Evolutionary conservation across 2,329 filamentous ascomycete genomes (phyloP).

Genomic region (Neoscytalidium dimidiatum): DNA sequence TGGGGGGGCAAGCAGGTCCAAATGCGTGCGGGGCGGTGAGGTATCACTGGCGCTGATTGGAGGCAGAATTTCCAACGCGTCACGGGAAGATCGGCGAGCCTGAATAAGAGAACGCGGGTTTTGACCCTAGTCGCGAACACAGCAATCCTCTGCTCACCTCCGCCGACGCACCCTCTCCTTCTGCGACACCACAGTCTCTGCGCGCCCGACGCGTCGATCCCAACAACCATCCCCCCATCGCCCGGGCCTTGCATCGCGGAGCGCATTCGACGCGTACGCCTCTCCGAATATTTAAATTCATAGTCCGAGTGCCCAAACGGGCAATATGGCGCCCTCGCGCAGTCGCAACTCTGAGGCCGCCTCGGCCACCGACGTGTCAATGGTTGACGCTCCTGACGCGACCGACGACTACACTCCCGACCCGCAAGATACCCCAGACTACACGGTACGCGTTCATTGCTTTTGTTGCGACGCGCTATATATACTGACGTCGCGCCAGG

Average conservation of each 20-base stretch:
- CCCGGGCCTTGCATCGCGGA: not conserved
- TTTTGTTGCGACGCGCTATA: not conserved
- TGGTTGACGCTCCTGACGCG: slow-evolving; percentile 41
- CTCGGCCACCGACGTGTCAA: slow-evolving; percentile 40
- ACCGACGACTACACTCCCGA: slow-evolving; percentile 39
- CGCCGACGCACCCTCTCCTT: slow-evolving; percentile 14
- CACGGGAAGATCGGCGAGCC: slow-evolving; percentile 15
- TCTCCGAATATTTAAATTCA: slow-evolving; percentile 7
- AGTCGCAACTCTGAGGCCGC: slow-evolving; percentile 33
- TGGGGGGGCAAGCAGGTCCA: slow-evolving; percentile 1
- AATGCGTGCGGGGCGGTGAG: slow-evolving; percentile 15
- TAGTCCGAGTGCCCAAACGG: slow-evolving; percentile 23
- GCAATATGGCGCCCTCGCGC: slow-evolving; percentile 41
- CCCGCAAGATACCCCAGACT: slow-evolving; percentile 62
- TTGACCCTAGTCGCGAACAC: slow-evolving; percentile 14
- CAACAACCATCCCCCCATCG: slow-evolving; percentile 14
- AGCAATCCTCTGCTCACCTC: slow-evolving; percentile 15
- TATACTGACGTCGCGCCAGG: slow-evolving; percentile 43
- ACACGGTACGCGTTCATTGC: slow-evolving; percentile 49
- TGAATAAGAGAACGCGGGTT: slow-evolving; percentile 13
- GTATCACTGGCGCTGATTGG: not conserved
- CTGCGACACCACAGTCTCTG: slow-evolving; percentile 16
- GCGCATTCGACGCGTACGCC: slow-evolving; percentile 10
- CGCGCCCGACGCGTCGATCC: slow-evolving; percentile 18
- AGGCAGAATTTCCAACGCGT: not conserved